Evolutionary conservation across 2,329 filamentous ascomycete species (phyloP), one percentile per base, ranked within the genome.

Genomic region (Fusarium devonianum): DNA sequence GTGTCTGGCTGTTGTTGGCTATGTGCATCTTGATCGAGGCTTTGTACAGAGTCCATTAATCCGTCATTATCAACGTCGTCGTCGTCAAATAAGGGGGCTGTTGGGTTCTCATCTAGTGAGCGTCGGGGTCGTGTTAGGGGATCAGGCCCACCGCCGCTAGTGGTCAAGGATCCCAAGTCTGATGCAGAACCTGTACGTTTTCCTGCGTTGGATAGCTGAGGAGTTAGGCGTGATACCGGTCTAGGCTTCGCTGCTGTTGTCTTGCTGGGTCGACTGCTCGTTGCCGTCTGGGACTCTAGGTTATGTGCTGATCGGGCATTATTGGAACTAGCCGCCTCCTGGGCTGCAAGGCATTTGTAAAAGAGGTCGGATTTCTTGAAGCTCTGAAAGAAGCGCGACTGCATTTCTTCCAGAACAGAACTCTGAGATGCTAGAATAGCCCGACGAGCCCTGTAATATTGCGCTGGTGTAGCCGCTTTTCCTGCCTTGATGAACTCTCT

Each of bases 321-420:
- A 19, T 68, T 68, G 6, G 62, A 48, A 38, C 67, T 77, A 2
- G 82, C 78, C 30, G 83, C 80, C 71, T 96, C 92, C 65, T 96
- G 90, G 10, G 93, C 89, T 7, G 93, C 91, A 1, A 99, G 79
- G 68, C 92, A 97, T 70, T 99, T 99, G 77, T 94, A 97, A 69
- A 92, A 99, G 1, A 99, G 73, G 66, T 97, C 94, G 0, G 94
- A 96, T 62, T 86, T 89, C 67, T 92, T 96, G 76, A 99, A 99
- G 14, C 83, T 84, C 13, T 88, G 85, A 57, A 94, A 94, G 67
- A 96, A 84, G 11, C 82, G 84, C 16, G 85, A 84, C 65, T 92
- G 87, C 84, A 99, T 90, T 62, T 89, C 86, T 53, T 96, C 89
- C 47, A 97, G 80, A 0, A 92, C 88, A 2, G 84, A 81, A 13